Base-by-base conservation (phyloP, 345 rosid species). In the Kandelia obovata region DNA sequence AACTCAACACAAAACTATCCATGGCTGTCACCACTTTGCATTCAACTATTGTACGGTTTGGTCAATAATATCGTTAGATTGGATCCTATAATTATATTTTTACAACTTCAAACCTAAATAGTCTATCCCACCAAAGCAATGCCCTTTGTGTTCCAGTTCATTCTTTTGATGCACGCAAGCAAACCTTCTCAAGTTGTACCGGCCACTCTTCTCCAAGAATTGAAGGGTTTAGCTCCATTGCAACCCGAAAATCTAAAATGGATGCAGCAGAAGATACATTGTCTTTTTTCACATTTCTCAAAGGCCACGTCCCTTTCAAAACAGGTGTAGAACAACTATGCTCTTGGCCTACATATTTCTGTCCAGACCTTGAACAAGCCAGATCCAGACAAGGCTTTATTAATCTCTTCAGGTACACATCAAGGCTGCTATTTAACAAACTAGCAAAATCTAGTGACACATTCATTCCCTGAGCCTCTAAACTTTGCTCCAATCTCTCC, bases 201-300 rank as follows among this genome's bases (percentile, higher is more conserved):
- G 28, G 58, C 16, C 28, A 53, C 13, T 53, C 28, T 53, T n/a
- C 13, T n/a, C 28, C 16, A 7, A 53, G 13, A 53, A 53, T 21
- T 2, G 3, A 6, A 5, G 26, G 58, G 58, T 53, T 53, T 53
- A 58, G 37, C 58, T 73, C 72, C 77, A 73, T 68, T 37, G 77
- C 67, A 46, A 68, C 53, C 19, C 51, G 72, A 73, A 73, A 68
- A 73, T 73, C 77, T 20, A 57, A 56, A 67, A 67, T 73, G 21
- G 77, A 67, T 43, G 66, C 68, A 67, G 51, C 23, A 55, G 57
- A 11, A 4, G 63, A 43, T 46, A 64, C 62, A 26, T 66, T 58
- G 53, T 73, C 67, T 32, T 59, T 43, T 21, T 71, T 68, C 15
- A 46, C 30, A 53, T 53, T 66, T 66, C 75, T 76, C 52, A 34